phyloP scores from a whole-genome alignment of 805 yeast species.

The Candida michaelii region DNA sequence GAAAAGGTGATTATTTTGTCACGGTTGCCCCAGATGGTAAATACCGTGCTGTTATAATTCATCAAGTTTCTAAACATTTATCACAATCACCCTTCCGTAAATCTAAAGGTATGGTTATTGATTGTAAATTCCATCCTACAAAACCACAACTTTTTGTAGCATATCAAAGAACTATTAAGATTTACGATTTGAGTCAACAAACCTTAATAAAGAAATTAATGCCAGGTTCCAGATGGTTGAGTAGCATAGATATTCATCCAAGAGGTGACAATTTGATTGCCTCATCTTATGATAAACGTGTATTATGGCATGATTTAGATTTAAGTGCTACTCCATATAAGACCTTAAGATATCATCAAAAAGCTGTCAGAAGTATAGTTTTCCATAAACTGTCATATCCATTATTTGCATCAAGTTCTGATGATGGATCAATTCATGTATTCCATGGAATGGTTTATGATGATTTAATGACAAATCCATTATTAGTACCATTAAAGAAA shows the following conservation, averaged over 20 bases:
- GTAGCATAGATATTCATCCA: slow-evolving; percentile 90
- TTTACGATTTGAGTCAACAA: slow-evolving; percentile 89
- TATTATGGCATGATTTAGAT: slow-evolving; percentile 96
- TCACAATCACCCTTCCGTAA: slow-evolving; percentile 95
- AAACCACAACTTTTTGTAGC: slow-evolving; percentile 92
- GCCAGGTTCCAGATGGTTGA: slow-evolving; percentile 96
- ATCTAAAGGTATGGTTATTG: slow-evolving; percentile 91
- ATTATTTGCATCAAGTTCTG: slow-evolving; percentile 90
- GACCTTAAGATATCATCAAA: slow-evolving; percentile 90
- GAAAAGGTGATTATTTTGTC: slow-evolving; percentile 95
- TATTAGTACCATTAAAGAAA: slow-evolving; percentile 93
- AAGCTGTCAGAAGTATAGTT: slow-evolving; percentile 84
- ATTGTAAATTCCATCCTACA: slow-evolving; percentile 95
- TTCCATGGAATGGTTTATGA: slow-evolving; percentile 97
- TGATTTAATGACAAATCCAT: slow-evolving; percentile 91
- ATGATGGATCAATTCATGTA: slow-evolving; percentile 89
- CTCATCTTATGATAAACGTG: slow-evolving; percentile 90
- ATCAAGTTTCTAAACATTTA: slow-evolving; percentile 89
- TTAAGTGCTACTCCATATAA: slow-evolving; percentile 87
- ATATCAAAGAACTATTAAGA: slow-evolving; percentile 87
- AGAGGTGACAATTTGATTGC: slow-evolving; percentile 93
- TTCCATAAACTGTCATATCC: slow-evolving; percentile 88
- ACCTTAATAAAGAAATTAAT: slow-evolving; percentile 74
- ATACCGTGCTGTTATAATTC: slow-evolving; percentile 85
- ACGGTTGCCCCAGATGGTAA: slow-evolving; percentile 94